Percentiles rank a stretch among this genome's conserved stretches.
Evolutionary conservation across 208 protist genomes (phyloP).

Genomic region (Leishmania guyanensis): DNA sequence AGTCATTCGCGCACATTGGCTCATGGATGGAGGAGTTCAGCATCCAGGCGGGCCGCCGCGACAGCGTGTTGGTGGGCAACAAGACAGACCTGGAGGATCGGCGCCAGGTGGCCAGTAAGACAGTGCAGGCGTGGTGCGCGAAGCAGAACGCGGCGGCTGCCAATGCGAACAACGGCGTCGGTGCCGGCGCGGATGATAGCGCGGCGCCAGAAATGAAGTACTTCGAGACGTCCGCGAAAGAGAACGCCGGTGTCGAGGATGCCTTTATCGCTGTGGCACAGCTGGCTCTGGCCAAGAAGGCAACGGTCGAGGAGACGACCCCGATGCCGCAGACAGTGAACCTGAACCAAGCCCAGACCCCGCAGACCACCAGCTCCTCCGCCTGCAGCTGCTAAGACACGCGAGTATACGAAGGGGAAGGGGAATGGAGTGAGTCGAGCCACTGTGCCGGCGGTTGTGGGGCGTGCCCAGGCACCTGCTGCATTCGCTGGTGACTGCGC

Average conservation of each 20-base stretch:
- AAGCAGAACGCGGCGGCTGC: constrained; percentile 60
- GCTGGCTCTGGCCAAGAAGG: constrained; percentile 77
- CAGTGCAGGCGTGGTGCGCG: constrained; percentile 96
- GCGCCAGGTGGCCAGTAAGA: constrained; percentile 92
- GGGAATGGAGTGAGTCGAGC: neutral
- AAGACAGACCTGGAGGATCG: constrained; percentile 98
- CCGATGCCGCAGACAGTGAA: constrained; percentile 71
- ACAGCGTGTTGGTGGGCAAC: constrained; percentile 99
- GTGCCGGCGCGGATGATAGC: constrained; percentile 11
- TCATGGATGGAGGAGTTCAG: constrained; percentile 99
- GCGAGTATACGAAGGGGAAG: neutral
- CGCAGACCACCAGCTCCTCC: constrained; percentile 31
- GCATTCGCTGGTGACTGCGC: neutral
- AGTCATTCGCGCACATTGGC: constrained; percentile 84
- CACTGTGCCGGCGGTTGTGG: neutral
- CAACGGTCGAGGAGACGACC: constrained; percentile 51
- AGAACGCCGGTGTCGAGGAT: constrained; percentile 98
- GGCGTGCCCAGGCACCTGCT: neutral
- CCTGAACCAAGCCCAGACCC: constrained; percentile 43
- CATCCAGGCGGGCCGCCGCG: constrained; percentile 95
- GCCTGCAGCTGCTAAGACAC: constrained; percentile 24
- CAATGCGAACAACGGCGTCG: constrained; percentile 37
- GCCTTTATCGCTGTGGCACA: constrained; percentile 93
- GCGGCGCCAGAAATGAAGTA: constrained; percentile 90
- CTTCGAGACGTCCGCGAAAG: constrained; percentile 99